Evolutionary conservation across 2,329 filamentous ascomycete species (phyloP).

Genomic region (Teratosphaeria gauchensis): DNA sequence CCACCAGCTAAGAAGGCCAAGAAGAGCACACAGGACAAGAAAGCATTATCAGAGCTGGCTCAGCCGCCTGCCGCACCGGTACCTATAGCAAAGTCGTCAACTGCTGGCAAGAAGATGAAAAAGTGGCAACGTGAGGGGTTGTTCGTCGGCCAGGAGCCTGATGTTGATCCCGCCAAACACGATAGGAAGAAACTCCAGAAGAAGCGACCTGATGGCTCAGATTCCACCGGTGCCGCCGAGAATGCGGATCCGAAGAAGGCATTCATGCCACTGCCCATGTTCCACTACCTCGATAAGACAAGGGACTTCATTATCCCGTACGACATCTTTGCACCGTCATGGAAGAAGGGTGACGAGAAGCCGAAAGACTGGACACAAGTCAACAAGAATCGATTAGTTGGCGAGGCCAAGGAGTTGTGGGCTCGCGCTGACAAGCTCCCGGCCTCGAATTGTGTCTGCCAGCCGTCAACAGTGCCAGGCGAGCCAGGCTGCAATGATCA

Average conservation of each 20-base stretch:
- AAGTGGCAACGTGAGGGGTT: constrained; percentile 74
- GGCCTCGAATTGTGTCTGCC: constrained; percentile 59
- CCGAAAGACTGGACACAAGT: constrained; percentile 88
- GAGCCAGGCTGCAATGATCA: constrained; percentile 78
- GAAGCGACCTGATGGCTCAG: constrained; percentile 19
- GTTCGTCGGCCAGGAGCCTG: constrained; percentile 67
- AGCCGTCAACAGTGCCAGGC: constrained; percentile 29
- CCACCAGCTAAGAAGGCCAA: constrained; percentile 20
- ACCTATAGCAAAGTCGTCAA: constrained; percentile 18
- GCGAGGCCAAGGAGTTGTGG: constrained; percentile 28
- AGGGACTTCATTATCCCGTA: constrained; percentile 78
- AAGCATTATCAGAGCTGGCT: constrained; percentile 13
- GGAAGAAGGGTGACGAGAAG: constrained; percentile 65
- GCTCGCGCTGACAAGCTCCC: constrained; percentile 18
- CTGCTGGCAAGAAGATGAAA: constrained; percentile 46
- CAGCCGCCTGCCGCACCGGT: constrained; percentile 9
- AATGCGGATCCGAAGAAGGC: constrained; percentile 49
- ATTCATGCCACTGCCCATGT: constrained; percentile 27
- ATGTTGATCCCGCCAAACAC: constrained; percentile 28
- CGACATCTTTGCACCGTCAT: constrained; percentile 79
- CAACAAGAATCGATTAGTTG: constrained; percentile 78
- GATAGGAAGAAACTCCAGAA: constrained; percentile 40
- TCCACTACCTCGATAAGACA: constrained; percentile 48
- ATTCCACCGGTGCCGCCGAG: constrained; percentile 3
- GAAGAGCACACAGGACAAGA: constrained; percentile 8